These are phyloP conservation scores for Gossypium rotundifolium DNA, from an alignment of 345 rosid species.

Conservation along the genomic window DNA sequence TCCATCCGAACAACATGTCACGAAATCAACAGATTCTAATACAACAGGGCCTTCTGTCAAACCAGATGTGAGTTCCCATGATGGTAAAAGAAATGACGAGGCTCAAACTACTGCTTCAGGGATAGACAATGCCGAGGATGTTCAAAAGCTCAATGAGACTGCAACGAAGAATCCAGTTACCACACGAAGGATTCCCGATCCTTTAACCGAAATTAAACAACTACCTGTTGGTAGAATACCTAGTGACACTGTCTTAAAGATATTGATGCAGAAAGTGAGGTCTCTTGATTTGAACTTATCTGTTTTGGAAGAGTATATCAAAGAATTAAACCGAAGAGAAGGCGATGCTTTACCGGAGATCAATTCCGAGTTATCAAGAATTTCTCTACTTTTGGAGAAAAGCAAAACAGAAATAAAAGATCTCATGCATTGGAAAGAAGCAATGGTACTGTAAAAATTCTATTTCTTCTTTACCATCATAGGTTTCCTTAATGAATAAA, in stretches of 20 bases:
- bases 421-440: slow-evolving; percentile 56
- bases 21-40: slow-evolving; percentile 32
- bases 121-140: slow-evolving; percentile 28
- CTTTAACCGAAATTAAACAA: slow-evolving; percentile 56
- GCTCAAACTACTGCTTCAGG: slow-evolving; percentile 19
- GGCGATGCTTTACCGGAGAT: slow-evolving; percentile 50
- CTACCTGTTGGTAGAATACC: slow-evolving; percentile 55
- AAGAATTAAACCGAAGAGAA: slow-evolving; percentile 51
- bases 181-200: slow-evolving; percentile 37
- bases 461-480: not conserved
- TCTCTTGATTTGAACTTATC: slow-evolving; percentile 70
- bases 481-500: too few species aligned
- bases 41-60: slow-evolving; percentile 23
- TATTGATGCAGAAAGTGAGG: slow-evolving; percentile 88
- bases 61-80: slow-evolving; percentile 27
- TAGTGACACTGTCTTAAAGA: slow-evolving; percentile 62
- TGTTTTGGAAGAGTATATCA: slow-evolving; percentile 65
- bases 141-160: slow-evolving; percentile 28
- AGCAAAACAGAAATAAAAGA: slow-evolving; percentile 50
- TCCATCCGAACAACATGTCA: slow-evolving; percentile 33
- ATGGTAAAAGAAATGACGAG: slow-evolving; percentile 26
- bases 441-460: slow-evolving; percentile 35
- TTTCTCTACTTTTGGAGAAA: slow-evolving; percentile 45
- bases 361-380: slow-evolving; percentile 48
- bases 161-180: slow-evolving; percentile 25